Percentiles rank a stretch among this genome's conserved stretches.
These are phyloP conservation scores for Neobulgaria alba DNA, from an alignment of 2,329 filamentous ascomycete genomes.

Conservation along the genomic window DNA sequence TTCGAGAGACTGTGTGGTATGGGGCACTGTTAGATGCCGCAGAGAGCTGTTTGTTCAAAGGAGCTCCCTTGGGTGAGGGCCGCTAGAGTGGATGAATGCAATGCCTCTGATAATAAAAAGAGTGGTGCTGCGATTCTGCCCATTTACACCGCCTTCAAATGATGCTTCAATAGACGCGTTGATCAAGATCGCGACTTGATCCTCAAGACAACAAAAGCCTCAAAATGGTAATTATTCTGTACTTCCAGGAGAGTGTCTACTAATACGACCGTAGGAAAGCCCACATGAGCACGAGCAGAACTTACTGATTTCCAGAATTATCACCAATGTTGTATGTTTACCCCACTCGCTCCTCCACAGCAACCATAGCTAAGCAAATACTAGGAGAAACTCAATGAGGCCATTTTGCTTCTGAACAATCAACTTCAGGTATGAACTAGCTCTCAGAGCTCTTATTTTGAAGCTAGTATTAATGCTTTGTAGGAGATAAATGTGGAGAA, in stretches of 20 bases:
- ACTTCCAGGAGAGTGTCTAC: neutral
- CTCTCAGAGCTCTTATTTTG: neutral
- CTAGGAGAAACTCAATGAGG: constrained; percentile 95
- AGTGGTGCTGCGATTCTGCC: neutral
- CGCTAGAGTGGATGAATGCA: too few relatives aligned
- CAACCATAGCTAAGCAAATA: constrained; percentile 92
- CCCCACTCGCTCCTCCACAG: constrained; percentile 2
- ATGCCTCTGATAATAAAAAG: too few relatives aligned
- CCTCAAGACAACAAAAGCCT: neutral
- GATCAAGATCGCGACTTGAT: neutral
- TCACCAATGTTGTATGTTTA: constrained; percentile 90
- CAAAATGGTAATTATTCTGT: neutral
- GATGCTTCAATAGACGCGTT: neutral
- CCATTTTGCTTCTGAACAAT: constrained; percentile 86
- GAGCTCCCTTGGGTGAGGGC: too few relatives aligned
- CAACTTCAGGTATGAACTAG: constrained; percentile 60
- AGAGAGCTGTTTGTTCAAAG: neutral
- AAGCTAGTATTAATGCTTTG: neutral
- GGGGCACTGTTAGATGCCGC: neutral
- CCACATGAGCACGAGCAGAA: constrained; percentile 98
- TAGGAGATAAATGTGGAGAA: constrained; percentile 95
- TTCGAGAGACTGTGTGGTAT: neutral
- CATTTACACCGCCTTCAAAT: neutral
- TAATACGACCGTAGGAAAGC: constrained; percentile 55
- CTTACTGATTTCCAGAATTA: constrained; percentile 85